Percentiles rank a stretch among this genome's conserved stretches.
phyloP scores from a whole-genome alignment of 2,329 filamentous ascomycete species.

The Phoma sp. region DNA sequence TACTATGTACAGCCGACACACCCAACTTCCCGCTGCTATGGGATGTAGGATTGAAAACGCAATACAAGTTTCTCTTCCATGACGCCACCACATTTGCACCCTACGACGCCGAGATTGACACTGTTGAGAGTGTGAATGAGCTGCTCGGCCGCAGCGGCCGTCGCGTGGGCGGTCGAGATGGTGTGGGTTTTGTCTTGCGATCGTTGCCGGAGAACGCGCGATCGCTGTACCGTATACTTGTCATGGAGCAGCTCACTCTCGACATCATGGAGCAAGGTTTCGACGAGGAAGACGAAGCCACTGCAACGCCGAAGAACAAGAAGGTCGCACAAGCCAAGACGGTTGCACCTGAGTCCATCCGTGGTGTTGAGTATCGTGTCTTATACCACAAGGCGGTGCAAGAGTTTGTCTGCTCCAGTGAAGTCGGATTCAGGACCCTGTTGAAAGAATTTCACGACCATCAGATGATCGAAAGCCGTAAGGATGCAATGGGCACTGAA shows the following conservation, averaged over 20 bases:
- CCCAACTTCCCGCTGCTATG: slow-evolving; percentile 88
- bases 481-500: slow-evolving; percentile 86
- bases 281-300: slow-evolving; percentile 30
- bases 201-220: slow-evolving; percentile 92
- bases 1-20: slow-evolving; percentile 85
- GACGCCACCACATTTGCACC: slow-evolving; percentile 90
- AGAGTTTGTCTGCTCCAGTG: slow-evolving; percentile 95
- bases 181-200: slow-evolving; percentile 88
- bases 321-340: slow-evolving; percentile 35
- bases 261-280: slow-evolving; percentile 59
- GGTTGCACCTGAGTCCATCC: slow-evolving; percentile 43
- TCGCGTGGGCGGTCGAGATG: slow-evolving; percentile 86
- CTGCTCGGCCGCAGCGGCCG: slow-evolving; percentile 82
- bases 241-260: slow-evolving; percentile 81
- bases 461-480: slow-evolving; percentile 91
- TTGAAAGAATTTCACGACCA: slow-evolving; percentile 98
- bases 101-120: slow-evolving; percentile 76
- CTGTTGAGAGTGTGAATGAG: slow-evolving; percentile 89
- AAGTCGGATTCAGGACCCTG: slow-evolving; percentile 92
- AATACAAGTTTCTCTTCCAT: slow-evolving; percentile 89
- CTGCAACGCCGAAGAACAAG: slow-evolving; percentile 31
- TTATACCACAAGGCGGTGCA: slow-evolving; percentile 95
- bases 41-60: slow-evolving; percentile 83
- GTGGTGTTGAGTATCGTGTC: slow-evolving; percentile 86
- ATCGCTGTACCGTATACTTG: slow-evolving; percentile 82